Base-by-base conservation (phyloP, 805 yeast genomes). In the Candida quercuum region DNA sequence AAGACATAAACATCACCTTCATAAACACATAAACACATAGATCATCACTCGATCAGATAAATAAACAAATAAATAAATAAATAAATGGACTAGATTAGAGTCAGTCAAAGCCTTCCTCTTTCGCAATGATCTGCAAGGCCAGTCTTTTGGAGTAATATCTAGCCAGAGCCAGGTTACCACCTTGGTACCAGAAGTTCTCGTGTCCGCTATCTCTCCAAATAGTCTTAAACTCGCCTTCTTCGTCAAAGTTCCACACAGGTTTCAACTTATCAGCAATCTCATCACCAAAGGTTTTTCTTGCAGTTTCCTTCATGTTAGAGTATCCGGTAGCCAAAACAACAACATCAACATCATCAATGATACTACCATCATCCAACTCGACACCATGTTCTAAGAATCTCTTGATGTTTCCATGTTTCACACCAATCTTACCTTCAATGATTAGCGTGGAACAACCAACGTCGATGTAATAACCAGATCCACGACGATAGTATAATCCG, bases 401-500 rank as follows among this genome's bases (percentile, higher is more conserved):
- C 30, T 57, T 57, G 26, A 69, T 59, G 15, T 49, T 47, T 7
- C 68, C 66, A 33, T 59, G 56, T 49, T 64, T 59, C 33, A 69
- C 50, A 22, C 54, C 50, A 40, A 69, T 61, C 41, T 63, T 63
- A 13, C 66, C 69, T 11, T 64, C 63, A 28, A 56, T 52, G 39
- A 69, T 64, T 40, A 62, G 48, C 28, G 55, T 57, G 24, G 71
- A 64, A 40, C 66, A 60, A 8, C 74, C 74, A 32, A 66, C 71
- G 43, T 69, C 72, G 39, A 64, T 65, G 46, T 69, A 69, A 47
- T 67, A 69, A 30, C 74, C 74, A 1, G 73, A 71, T 23, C 69
- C 70, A 46, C 66, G 57, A 35, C 70, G 53, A 43, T 52, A 56
- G 42, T 66, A 61, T 36, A 63, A 51, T 16, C 69, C 65, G 38